A percentile compares a stretch with the other conserved stretches of the same genome.
phyloP scores from a whole-genome alignment of 495 filamentous ascomycete genomes.

The Neurospora africana region DNA sequence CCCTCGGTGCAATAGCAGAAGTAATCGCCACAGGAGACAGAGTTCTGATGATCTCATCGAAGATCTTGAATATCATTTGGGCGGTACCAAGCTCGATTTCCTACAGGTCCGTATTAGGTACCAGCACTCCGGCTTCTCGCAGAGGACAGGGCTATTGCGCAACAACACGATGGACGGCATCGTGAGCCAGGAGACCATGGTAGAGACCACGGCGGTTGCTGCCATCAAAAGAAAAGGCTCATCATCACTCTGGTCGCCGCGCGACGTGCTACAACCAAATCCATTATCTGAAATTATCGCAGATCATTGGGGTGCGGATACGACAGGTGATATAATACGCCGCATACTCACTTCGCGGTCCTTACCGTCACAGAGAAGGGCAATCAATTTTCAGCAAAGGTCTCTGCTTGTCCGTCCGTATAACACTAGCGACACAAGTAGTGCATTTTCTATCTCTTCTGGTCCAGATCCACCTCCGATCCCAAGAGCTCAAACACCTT shows the following conservation, averaged over 20 bases:
- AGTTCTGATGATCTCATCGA: conserved; percentile 39
- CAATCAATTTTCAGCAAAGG: neutral
- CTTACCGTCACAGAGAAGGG: conserved; percentile 2
- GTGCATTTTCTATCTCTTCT: neutral
- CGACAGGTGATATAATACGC: conserved; percentile 29
- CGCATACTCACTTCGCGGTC: conserved; percentile 15
- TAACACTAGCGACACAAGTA: neutral
- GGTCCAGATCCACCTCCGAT: neutral
- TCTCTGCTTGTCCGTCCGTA: neutral
- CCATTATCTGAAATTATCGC: conserved; percentile 34
- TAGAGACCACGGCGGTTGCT: conserved; percentile 34
- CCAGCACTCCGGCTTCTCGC: conserved; percentile 38
- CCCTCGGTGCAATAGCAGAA: conserved; percentile 1
- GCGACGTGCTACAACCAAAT: conserved; percentile 14
- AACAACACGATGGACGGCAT: conserved; percentile 9
- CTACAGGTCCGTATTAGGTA: conserved; percentile 38
- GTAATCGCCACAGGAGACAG: conserved; percentile 13
- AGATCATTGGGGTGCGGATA: conserved; percentile 30
- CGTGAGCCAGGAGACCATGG: conserved; percentile 20
- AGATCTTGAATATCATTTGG: conserved; percentile 39
- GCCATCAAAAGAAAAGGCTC: conserved; percentile 31
- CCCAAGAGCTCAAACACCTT: neutral
- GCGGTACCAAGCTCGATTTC: conserved; percentile 28
- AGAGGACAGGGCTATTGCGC: neutral
- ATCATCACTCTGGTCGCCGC: conserved; percentile 30